Evolutionary conservation across 805 yeast species (phyloP).

Genomic region (Candida manassasensis): DNA sequence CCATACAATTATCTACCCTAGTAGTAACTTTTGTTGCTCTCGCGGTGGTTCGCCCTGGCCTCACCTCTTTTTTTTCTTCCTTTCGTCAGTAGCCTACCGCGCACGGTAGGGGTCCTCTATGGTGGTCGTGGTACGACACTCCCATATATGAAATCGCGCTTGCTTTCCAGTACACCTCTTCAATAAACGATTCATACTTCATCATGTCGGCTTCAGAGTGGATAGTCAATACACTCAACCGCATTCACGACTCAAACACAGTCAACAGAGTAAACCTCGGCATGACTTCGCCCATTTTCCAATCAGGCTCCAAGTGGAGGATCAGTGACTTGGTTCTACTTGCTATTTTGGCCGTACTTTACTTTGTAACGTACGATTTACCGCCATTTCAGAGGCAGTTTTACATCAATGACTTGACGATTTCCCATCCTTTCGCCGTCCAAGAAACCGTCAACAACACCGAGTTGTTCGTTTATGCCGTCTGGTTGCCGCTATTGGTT

Average conservation of each 20-base stretch:
- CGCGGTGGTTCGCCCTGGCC: too few species aligned
- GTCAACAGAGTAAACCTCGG: conserved; percentile 28
- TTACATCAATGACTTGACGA: conserved; percentile 64
- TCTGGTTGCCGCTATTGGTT: conserved; percentile 43
- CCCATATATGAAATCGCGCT: too few species aligned
- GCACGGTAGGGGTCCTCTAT: too few species aligned
- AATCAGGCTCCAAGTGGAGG: conserved; percentile 22
- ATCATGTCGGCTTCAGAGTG: too few species aligned
- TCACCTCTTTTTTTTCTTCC: too few species aligned
- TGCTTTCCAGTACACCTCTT: too few species aligned
- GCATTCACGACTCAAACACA: conserved; percentile 17
- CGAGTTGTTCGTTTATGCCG: conserved; percentile 51
- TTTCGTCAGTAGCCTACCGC: too few species aligned
- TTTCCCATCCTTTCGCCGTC: conserved; percentile 77
- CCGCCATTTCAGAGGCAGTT: conserved; percentile 78
- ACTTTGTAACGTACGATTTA: conserved; percentile 19
- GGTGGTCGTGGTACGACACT: too few species aligned
- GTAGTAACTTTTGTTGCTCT: too few species aligned
- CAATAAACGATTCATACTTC: too few species aligned
- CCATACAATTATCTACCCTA: too few species aligned
- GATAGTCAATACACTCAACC: conserved; percentile 13
- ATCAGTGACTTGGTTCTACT: conserved; percentile 20
- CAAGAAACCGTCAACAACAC: conserved; percentile 62
- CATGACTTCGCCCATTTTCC: conserved; percentile 10
- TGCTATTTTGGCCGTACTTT: conserved; percentile 17